These are phyloP conservation scores for Gynandropsis gynandra DNA, from an alignment of 345 rosid species.

Conservation along the genomic window DNA sequence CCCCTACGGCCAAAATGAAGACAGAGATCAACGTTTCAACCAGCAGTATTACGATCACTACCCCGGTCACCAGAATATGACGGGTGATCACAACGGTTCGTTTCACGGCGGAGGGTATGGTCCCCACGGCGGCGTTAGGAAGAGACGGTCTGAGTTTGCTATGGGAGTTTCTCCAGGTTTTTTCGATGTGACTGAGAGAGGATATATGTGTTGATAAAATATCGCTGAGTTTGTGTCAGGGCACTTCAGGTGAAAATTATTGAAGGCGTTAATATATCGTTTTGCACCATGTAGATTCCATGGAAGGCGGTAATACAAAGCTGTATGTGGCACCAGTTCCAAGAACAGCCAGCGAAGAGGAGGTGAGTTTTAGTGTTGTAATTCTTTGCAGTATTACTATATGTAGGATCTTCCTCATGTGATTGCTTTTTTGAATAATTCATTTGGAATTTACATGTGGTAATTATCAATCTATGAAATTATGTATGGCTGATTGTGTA, in stretches of 20 bases:
- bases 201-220: not conserved
- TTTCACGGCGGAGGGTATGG: constrained; percentile 17
- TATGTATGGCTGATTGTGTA: too few species aligned
- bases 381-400: constrained; percentile 7
- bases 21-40: too few species aligned
- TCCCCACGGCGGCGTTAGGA: constrained; percentile 33
- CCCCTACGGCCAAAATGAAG: too few species aligned
- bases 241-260: constrained; percentile 1
- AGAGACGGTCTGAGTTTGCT: constrained; percentile 38
- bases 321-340: constrained; percentile 63
- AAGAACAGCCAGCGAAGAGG: constrained; percentile 43
- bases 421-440: not conserved
- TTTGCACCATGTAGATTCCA: constrained; percentile 35
- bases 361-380: constrained; percentile 38
- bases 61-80: constrained; percentile 26
- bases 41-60: constrained; percentile 26
- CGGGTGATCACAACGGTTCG: constrained; percentile 26
- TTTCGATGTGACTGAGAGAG: not conserved
- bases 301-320: constrained; percentile 41
- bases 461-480: too few species aligned
- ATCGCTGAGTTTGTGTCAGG: not conserved
- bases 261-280: not conserved
- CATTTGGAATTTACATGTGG: too few species aligned
- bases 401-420: not conserved
- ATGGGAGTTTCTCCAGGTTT: constrained; percentile 29